A percentile compares a stretch with the other conserved stretches of the same genome.
These are phyloP conservation scores for Boletus subluridellus DNA, from an alignment of 1,284 basidiomycete genomes.

Conservation along the genomic window DNA sequence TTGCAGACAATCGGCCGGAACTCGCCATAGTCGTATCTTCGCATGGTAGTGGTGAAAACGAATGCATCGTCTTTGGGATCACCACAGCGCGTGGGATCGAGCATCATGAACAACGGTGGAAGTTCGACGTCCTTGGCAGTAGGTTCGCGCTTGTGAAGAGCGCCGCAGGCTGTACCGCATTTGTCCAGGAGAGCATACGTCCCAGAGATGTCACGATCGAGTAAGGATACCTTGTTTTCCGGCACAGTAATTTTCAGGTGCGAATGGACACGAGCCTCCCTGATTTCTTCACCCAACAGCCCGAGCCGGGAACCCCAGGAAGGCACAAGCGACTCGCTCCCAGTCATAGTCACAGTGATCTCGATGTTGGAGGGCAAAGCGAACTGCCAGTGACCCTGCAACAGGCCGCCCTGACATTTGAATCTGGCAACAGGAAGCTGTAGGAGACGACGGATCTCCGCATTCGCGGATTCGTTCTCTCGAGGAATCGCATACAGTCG, in stretches of 20 bases:
- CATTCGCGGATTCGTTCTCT: constrained; percentile 70
- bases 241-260: constrained; percentile 62
- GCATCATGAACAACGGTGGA: constrained; percentile 75
- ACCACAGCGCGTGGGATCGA: constrained; percentile 81
- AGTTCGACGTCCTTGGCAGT: constrained; percentile 43
- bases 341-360: constrained; percentile 61
- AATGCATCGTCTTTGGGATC: constrained; percentile 71
- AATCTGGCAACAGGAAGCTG: constrained; percentile 79
- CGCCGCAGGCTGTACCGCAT: constrained; percentile 86
- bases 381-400: constrained; percentile 79
- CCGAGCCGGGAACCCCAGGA: constrained; percentile 86
- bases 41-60: constrained; percentile 76
- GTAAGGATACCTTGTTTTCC: constrained; percentile 43
- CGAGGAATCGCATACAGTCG: constrained; percentile 73
- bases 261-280: constrained; percentile 66
- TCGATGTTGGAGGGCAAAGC: constrained; percentile 65
- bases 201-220: constrained; percentile 83
- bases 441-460: constrained; percentile 73
- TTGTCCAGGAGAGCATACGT: constrained; percentile 75
- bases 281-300: constrained; percentile 63
- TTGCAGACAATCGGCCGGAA: constrained; percentile 71
- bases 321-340: constrained; percentile 68
- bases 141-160: constrained; percentile 70
- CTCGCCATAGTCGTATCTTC: constrained; percentile 78
- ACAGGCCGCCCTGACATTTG: constrained; percentile 52